Evolutionary conservation across 495 filamentous ascomycete genomes (phyloP), one percentile per base, ranked within the genome.

Genomic region (Friedmanniomyces simplex): DNA sequence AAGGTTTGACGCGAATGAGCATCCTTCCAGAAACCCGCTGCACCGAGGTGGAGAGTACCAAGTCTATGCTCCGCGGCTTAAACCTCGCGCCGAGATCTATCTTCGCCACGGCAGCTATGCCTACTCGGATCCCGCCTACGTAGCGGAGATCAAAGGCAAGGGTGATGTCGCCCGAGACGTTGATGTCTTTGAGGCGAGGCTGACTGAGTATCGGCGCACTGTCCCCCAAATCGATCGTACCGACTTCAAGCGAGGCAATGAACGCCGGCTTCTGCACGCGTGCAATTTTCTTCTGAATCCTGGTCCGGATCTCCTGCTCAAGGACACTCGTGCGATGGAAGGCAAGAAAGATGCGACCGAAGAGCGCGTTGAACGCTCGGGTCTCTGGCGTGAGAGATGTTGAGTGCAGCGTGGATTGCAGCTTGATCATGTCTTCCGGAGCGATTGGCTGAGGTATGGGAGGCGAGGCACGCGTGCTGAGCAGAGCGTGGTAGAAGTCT

Each of bases 251-350:
- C 54, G 82, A 81, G 54, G 85, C 89, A 36, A 98, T 80, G 58
- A 97, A 96, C 11, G 85, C 83, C 0, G 93, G 93, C 61, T 89
- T 91, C 60, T 90, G 90, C 37, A 95, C 93, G 22, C 93, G 82
- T 4, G 91, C 82, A 28, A 98, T 97, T 72, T 98, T 98, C 74
- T 96, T 96, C 11, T 84, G 87, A 60, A 98, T 89, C 75, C 95
- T 96, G 39, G 80, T 79, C 48, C 82, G 79, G 28, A 98, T 76
- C 51, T 86, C 78, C 51, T 84, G 79, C 67, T 96, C 86, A 48
- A 96, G 70, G 46, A 91, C 81, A 32, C 81, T 77, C 0, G 91
- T 96, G 67, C 85, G 86, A 70, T 97, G 90, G 26, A 96, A 61
- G 13, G 84, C 87, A 26, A 98, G 77, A 66, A 97, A 98, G 41